Percentiles rank a stretch among this genome's conserved stretches.
These are phyloP conservation scores for Sicyos baderoa DNA, from an alignment of 306 rosid genomes.

Conservation along the genomic window DNA sequence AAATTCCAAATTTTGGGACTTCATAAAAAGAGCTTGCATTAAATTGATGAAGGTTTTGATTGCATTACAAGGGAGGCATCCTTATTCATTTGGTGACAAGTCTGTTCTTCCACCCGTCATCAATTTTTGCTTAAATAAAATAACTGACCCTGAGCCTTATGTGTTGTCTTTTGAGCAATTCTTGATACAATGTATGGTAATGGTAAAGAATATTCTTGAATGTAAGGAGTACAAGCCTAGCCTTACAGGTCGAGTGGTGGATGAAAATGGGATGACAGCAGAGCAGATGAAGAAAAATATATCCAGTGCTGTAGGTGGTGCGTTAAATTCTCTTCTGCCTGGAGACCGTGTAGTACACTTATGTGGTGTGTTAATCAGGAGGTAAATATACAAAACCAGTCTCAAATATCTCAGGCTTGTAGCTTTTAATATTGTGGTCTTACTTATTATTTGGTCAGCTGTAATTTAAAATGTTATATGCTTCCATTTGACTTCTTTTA, in stretches of 20 bases:
- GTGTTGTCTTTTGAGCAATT: conserved; percentile 68
- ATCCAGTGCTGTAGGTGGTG: conserved; percentile 67
- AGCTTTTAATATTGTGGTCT: not conserved
- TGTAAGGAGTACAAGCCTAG: conserved; percentile 91
- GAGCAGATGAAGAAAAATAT: conserved; percentile 80
- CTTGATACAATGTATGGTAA: conserved; percentile 91
- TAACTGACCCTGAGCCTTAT: conserved; percentile 76
- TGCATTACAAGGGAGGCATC: conserved; percentile 84
- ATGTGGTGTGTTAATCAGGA: conserved; percentile 69
- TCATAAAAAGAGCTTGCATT: conserved; percentile 67
- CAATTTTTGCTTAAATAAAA: conserved; percentile 77
- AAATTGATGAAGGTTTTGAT: conserved; percentile 85
- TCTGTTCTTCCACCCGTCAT: conserved; percentile 67
- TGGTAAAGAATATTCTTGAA: conserved; percentile 80
- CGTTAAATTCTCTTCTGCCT: conserved; percentile 72
- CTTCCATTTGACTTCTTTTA: not conserved
- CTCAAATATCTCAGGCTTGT: not conserved
- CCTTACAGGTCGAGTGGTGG: conserved; percentile 78
- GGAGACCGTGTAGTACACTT: conserved; percentile 59
- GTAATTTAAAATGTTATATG: not conserved
- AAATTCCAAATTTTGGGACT: conserved; percentile 69
- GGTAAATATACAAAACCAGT: conserved; percentile 40
- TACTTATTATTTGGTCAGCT: not conserved
- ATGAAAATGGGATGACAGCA: conserved; percentile 63
- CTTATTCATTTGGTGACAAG: conserved; percentile 81